phyloP scores from a whole-genome alignment of 768 basidiomycete species.

The Russula olivacea region DNA sequence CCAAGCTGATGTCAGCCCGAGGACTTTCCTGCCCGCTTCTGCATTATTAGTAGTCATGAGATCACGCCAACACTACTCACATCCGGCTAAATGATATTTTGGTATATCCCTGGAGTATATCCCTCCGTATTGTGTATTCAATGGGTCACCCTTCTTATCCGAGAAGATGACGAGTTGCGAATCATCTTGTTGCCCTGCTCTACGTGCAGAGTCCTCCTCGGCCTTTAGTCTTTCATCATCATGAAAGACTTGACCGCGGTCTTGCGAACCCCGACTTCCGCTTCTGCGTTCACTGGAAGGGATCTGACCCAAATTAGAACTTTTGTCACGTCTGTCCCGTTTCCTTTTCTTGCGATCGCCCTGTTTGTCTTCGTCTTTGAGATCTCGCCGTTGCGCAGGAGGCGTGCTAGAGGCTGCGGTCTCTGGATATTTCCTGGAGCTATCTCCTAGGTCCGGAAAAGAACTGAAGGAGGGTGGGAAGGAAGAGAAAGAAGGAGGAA shows the following conservation, averaged over 20 bases:
- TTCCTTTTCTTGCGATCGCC: conserved; percentile 31
- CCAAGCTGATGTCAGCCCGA: conserved; percentile 19
- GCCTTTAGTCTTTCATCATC: conserved; percentile 34
- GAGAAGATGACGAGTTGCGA: conserved; percentile 46
- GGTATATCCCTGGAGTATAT: conserved; percentile 21
- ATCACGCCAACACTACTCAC: conserved; percentile 8
- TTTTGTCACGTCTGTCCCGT: conserved; percentile 15
- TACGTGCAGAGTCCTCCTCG: conserved; percentile 33
- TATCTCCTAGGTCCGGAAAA: conserved; percentile 57
- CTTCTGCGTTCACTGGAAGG: conserved; percentile 29
- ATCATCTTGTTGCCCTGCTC: conserved; percentile 28
- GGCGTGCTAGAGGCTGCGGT: conserved; percentile 14
- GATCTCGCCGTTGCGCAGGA: conserved; percentile 20
- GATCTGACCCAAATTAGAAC: conserved; percentile 11
- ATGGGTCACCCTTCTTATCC: conserved; percentile 35
- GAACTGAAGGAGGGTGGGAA: conserved; percentile 63
- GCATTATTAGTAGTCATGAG: conserved; percentile 17
- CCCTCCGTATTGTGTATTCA: conserved; percentile 24
- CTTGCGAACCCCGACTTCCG: conserved; percentile 1
- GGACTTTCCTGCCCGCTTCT: conserved; percentile 24
- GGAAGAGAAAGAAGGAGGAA: conserved; percentile 54
- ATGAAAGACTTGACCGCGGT: conserved; percentile 12
- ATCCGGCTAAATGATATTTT: conserved; percentile 21
- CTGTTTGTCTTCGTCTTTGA: conserved; percentile 26
- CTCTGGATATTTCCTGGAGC: conserved; percentile 33